A percentile compares a stretch with the other conserved stretches of the same genome.
These are phyloP conservation scores for Trichoderma atroviride DNA, from an alignment of 2,329 filamentous ascomycete genomes.

Conservation along the genomic window DNA sequence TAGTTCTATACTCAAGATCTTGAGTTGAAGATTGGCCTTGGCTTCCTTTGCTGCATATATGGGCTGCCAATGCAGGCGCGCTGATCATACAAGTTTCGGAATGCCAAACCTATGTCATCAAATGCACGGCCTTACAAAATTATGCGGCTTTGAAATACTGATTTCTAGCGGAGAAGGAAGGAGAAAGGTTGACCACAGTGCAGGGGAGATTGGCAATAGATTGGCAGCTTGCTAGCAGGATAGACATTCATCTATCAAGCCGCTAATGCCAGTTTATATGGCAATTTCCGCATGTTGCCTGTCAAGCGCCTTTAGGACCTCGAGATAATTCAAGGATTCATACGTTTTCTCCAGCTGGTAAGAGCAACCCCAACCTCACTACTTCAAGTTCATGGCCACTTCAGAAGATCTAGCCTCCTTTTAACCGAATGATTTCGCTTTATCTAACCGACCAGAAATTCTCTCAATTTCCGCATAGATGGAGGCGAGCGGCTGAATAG, in stretches of 20 bases:
- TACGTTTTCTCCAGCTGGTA: not conserved
- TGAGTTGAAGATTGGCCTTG: not conserved
- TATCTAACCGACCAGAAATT: not conserved
- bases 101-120: not conserved
- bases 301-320: not conserved
- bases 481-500: not conserved
- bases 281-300: not conserved
- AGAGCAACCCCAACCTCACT: not conserved
- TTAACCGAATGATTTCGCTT: not conserved
- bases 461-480: not conserved
- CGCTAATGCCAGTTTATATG: not conserved
- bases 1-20: not conserved
- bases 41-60: not conserved
- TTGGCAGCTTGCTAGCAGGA: not conserved
- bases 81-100: not conserved
- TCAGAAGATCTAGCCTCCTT: not conserved
- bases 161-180: not conserved
- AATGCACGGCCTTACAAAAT: not conserved
- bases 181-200: not conserved
- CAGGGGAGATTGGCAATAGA: not conserved
- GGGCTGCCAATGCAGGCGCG: not conserved
- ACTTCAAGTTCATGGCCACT: not conserved
- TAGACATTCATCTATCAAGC: not conserved
- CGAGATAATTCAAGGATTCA: not conserved
- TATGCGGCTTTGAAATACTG: not conserved